phyloP scores from a whole-genome alignment of 1,139 yeast species.

The Starmera stellimalicola region DNA sequence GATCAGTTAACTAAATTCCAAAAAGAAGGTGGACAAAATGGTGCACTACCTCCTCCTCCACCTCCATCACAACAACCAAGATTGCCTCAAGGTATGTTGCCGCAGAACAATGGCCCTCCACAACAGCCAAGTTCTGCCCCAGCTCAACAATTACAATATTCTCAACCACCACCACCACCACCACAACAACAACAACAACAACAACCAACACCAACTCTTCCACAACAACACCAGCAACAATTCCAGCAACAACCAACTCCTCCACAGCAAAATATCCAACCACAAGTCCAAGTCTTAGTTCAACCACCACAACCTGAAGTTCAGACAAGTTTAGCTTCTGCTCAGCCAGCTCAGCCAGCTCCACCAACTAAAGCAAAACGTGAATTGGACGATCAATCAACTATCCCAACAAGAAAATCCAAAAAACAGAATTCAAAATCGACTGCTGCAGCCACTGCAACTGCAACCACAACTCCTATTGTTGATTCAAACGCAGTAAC shows the following conservation, averaged over 20 bases:
- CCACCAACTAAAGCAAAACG: constrained; percentile 5
- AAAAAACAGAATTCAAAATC: constrained; percentile 2
- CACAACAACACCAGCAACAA: constrained; percentile 29
- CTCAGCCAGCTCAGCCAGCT: constrained; percentile 1
- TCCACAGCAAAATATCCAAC: constrained; percentile 5
- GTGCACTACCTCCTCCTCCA: constrained; percentile 51
- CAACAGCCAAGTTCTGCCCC: constrained; percentile 19
- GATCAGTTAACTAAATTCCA: constrained; percentile 75
- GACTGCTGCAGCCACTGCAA: background rate
- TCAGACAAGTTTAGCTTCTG: constrained; percentile 9
- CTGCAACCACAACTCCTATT: background rate
- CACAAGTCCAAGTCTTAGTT: constrained; percentile 5
- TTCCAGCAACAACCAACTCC: background rate
- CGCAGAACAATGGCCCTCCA: constrained; percentile 20
- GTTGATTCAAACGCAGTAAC: background rate
- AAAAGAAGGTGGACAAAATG: constrained; percentile 55
- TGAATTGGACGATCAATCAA: constrained; percentile 9
- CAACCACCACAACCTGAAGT: constrained; percentile 7
- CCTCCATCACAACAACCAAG: constrained; percentile 53
- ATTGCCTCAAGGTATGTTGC: constrained; percentile 51
- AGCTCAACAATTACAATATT: constrained; percentile 9
- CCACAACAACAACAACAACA: constrained; percentile 47
- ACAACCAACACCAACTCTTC: constrained; percentile 46
- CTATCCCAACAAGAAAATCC: constrained; percentile 1
- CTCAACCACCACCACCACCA: constrained; percentile 40